Percentiles rank a stretch among this genome's conserved stretches.
Evolutionary conservation across 345 rosid species (phyloP).

Genomic region (Rhodamnia argentea): DNA sequence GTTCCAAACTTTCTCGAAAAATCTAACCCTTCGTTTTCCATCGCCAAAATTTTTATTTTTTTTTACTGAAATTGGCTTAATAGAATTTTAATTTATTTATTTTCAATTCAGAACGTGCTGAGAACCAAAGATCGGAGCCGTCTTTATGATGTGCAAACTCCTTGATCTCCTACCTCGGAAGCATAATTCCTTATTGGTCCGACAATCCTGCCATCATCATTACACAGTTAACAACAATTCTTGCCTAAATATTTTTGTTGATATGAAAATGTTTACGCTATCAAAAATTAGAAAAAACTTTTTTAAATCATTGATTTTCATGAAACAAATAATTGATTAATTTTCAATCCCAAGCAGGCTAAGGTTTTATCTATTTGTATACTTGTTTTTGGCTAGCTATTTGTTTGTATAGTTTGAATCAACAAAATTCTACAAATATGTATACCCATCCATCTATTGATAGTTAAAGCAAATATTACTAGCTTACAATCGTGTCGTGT

Average conservation of each 20-base stretch:
- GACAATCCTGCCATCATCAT: not conserved
- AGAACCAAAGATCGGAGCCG: not conserved
- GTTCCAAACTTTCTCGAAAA: too few relatives aligned
- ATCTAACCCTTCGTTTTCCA: too few relatives aligned
- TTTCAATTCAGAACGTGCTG: too few relatives aligned
- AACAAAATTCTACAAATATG: not conserved
- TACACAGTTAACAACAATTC: too few relatives aligned
- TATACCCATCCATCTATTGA: not conserved
- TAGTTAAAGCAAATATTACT: not conserved
- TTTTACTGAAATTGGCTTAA: too few relatives aligned
- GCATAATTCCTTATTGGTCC: not conserved
- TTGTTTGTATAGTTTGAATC: not conserved
- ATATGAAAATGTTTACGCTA: too few relatives aligned
- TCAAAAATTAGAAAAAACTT: too few relatives aligned
- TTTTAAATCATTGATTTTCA: too few relatives aligned
- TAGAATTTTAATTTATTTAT: too few relatives aligned
- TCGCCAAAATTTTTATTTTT: too few relatives aligned
- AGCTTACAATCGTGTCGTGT: not conserved
- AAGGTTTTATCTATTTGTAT: not conserved
- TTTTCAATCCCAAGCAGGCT: not conserved
- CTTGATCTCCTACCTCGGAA: not conserved
- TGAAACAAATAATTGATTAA: not conserved
- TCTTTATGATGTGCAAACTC: not conserved
- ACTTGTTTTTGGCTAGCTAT: not conserved
- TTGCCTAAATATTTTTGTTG: too few relatives aligned